These are phyloP conservation scores for Trichoderma harzianum DNA, from an alignment of 2,329 filamentous ascomycete species.

Conservation along the genomic window DNA sequence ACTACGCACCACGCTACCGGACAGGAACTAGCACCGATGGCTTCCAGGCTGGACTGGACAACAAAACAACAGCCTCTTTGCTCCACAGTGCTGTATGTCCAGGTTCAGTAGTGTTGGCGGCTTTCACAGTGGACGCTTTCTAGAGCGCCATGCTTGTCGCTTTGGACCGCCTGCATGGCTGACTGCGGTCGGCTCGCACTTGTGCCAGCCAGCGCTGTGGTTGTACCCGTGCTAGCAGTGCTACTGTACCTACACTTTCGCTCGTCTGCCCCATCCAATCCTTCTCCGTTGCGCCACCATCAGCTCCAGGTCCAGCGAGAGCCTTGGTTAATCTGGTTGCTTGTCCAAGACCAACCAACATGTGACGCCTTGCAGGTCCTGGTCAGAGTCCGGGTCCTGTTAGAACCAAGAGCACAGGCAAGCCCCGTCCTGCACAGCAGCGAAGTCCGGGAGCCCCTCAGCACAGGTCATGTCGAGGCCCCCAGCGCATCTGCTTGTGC, in stretches of 20 bases:
- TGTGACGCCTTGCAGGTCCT: slow-evolving; percentile 13
- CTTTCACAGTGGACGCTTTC: neutral
- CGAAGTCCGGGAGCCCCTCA: neutral
- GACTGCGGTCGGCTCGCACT: neutral
- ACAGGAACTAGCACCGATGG: neutral
- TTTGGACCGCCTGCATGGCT: neutral
- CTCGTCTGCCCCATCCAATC: slow-evolving; percentile 1
- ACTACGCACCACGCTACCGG: neutral
- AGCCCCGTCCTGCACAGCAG: neutral
- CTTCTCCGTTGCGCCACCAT: slow-evolving; percentile 15
- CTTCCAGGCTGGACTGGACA: neutral
- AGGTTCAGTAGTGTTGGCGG: slow-evolving; percentile 2
- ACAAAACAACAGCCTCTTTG: neutral
- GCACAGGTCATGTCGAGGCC: neutral
- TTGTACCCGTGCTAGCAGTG: neutral
- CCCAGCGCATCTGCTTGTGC: neutral
- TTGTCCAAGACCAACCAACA: slow-evolving; percentile 9
- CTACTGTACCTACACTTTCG: neutral
- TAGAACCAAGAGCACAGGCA: neutral
- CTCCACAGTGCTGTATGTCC: neutral
- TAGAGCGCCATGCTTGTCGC: neutral
- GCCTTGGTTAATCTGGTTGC: slow-evolving; percentile 14
- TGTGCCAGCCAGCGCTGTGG: neutral
- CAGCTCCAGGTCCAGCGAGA: slow-evolving; percentile 7
- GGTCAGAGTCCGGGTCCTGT: neutral